A percentile compares a stretch with the other conserved stretches of the same genome.
Evolutionary conservation across 352 stramenopile genomes (phyloP).

Genomic region (Globisporangium ultimum): DNA sequence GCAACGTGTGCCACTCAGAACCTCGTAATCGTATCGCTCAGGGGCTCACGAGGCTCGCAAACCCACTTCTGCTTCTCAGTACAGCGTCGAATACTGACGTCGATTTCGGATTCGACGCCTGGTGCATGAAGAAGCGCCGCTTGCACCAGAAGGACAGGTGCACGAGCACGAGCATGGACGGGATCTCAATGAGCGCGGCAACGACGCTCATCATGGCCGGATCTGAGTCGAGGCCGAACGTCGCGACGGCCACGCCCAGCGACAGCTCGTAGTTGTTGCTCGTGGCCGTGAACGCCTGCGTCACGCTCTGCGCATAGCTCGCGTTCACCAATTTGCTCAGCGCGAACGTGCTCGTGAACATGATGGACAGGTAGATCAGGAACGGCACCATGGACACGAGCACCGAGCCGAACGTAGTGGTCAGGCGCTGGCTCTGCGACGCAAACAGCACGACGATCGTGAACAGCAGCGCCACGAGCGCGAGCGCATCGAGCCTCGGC

Average conservation of each 20-base stretch:
- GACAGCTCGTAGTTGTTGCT: slow-evolving; percentile 87
- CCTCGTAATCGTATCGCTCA: too few relatives aligned
- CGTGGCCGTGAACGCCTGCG: slow-evolving; percentile 72
- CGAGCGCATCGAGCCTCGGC: slow-evolving; percentile 34
- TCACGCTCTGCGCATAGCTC: slow-evolving; percentile 42
- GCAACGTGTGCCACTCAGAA: too few relatives aligned
- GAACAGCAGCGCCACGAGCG: slow-evolving; percentile 59
- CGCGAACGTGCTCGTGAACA: slow-evolving; percentile 48
- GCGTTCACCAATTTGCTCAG: slow-evolving; percentile 31
- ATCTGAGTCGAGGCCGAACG: slow-evolving; percentile 70
- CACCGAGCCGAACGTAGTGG: slow-evolving; percentile 44
- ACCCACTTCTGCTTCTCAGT: neutral
- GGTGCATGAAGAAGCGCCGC: slow-evolving; percentile 7
- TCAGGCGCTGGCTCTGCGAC: slow-evolving; percentile 64
- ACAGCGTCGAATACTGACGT: too few relatives aligned
- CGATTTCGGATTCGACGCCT: too few relatives aligned
- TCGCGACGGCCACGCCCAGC: slow-evolving; percentile 57
- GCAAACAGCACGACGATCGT: slow-evolving; percentile 75
- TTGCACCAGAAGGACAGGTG: slow-evolving; percentile 22
- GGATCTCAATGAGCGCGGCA: slow-evolving; percentile 41
- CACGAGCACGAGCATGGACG: slow-evolving; percentile 36
- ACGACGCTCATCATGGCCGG: slow-evolving; percentile 51
- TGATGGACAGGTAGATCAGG: slow-evolving; percentile 58
- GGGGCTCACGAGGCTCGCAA: neutral
- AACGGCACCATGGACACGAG: slow-evolving; percentile 57